phyloP scores from a whole-genome alignment of 805 yeast genomes.

The Metschnikowia shivogae region DNA sequence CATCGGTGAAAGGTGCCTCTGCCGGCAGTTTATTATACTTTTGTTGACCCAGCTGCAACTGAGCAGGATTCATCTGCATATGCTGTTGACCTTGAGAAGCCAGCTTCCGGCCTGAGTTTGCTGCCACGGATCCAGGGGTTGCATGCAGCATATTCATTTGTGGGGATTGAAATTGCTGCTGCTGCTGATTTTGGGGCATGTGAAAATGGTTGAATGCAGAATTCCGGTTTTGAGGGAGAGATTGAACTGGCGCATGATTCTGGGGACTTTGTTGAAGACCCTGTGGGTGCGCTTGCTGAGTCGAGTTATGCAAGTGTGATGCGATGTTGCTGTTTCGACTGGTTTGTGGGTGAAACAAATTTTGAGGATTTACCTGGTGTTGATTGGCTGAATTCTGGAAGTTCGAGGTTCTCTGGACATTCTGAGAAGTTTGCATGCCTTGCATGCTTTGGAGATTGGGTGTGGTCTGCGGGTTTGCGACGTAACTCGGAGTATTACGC shows the following conservation, averaged over 20 bases:
- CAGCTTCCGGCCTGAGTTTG: conserved; percentile 2
- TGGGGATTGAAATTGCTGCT: conserved; percentile 6
- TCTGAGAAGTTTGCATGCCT: conserved; percentile 2
- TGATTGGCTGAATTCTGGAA: background rate
- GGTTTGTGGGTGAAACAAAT: background rate
- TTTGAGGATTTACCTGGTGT: conserved; percentile 1
- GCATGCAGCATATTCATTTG: conserved; percentile 5
- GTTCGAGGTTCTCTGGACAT: background rate
- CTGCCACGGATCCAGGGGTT: conserved; percentile 4
- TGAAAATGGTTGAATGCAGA: conserved; percentile 5
- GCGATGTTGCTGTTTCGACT: conserved; percentile 2
- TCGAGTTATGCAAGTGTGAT: background rate
- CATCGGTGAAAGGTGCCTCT: conserved; percentile 9
- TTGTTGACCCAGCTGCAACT: background rate
- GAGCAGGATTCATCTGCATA: conserved; percentile 4
- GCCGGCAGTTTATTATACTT: conserved; percentile 4
- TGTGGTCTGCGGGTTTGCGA: background rate
- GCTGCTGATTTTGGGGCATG: conserved; percentile 3
- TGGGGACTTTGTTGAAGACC: background rate
- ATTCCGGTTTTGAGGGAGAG: conserved; percentile 1
- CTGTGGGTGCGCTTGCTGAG: conserved; percentile 7
- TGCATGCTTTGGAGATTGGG: conserved; percentile 1
- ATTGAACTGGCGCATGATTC: conserved; percentile 9
- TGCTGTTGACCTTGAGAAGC: conserved; percentile 2
- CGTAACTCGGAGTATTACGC: conserved; percentile 1